Evolutionary conservation across 2,329 filamentous ascomycete species (phyloP), one percentile per base, ranked within the genome.

Genomic region (Xenoacremonium recifei): DNA sequence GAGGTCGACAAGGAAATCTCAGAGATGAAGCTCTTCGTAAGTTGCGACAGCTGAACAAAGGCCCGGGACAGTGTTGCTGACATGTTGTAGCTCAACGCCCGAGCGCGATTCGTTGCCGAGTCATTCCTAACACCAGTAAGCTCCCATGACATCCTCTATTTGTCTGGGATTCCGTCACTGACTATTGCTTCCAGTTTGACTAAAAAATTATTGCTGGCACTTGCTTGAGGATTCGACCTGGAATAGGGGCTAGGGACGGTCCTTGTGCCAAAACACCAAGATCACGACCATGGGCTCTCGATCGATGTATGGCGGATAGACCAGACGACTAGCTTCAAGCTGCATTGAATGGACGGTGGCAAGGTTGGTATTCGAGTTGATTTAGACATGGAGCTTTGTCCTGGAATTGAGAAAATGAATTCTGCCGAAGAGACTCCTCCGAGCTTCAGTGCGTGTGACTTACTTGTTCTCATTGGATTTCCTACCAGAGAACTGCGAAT

Each of bases 1-100:
- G 93, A 99, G 67, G 95, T 99, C 4, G 95, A 99, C 69, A 99
- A 99, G 77, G 93, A 99, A 69, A 99, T 99, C 47, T 97, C 93
- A 3, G 95, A 99, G 72, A 97, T 99, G 93, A 99, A 99, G 79
- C 85, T 99, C 60, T 99, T 99, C 69, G 92, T 96, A 79, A 56
- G 89, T 75, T 7, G 23, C 23, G 7, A 27, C 13, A 27, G 13
- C 23, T 9, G 9, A 27, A 27, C 23, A 9, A 27, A 27, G 9
- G 23, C 23, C 23, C 23, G 7, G n/a, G n/a, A n/a, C n/a, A n/a
- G n/a, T n/a, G n/a, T n/a, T n/a, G n/a, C n/a, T n/a, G n/a, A n/a
- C n/a, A n/a, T n/a, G 9, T 7, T 27, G 23, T 13, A 27, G 23
- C 23, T 27, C 13, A 27, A 27, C 13, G 7, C 23, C 9, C 7